Evolutionary conservation across 2,329 filamentous ascomycete genomes (phyloP).

Genomic region (Stemphylium beticola): DNA sequence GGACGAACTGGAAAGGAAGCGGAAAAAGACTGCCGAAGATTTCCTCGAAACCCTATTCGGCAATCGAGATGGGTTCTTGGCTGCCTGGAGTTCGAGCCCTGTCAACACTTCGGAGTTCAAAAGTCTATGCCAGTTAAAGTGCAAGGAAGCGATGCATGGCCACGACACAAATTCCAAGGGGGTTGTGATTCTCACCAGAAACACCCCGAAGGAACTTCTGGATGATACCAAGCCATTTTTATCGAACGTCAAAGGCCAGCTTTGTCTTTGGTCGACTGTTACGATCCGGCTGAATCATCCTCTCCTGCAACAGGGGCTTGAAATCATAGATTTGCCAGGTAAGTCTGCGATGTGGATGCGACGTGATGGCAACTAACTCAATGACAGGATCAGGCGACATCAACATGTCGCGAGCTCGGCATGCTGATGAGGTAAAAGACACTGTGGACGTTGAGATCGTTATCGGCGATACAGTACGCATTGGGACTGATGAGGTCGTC

Average conservation of each 20-base stretch:
- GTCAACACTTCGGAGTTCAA: conserved; percentile 21
- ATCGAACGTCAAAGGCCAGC: conserved; percentile 18
- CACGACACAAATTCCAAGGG: not conserved
- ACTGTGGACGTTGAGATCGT: conserved; percentile 29
- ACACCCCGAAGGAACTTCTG: conserved; percentile 15
- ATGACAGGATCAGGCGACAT: conserved; percentile 27
- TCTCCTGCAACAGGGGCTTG: conserved; percentile 18
- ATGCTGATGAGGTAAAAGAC: conserved; percentile 27
- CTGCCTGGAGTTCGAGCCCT: conserved; percentile 12
- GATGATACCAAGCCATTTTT: conserved; percentile 22
- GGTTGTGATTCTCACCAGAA: not conserved
- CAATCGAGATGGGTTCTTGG: conserved; percentile 14
- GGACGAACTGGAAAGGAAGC: conserved; percentile 21
- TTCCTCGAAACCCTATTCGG: conserved; percentile 29
- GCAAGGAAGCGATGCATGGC: conserved; percentile 15
- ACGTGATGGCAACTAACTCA: not conserved
- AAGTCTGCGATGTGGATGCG: not conserved
- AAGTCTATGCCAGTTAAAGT: conserved; percentile 21
- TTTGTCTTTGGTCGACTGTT: conserved; percentile 31
- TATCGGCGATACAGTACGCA: conserved; percentile 26
- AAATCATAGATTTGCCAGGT: conserved; percentile 35
- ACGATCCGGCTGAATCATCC: conserved; percentile 18
- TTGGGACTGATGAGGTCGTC: conserved; percentile 23
- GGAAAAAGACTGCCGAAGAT: conserved; percentile 29
- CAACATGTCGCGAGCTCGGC: conserved; percentile 22